These are phyloP conservation scores for Acarospora socialis DNA, from an alignment of 2,329 filamentous ascomycete genomes.

Conservation along the genomic window DNA sequence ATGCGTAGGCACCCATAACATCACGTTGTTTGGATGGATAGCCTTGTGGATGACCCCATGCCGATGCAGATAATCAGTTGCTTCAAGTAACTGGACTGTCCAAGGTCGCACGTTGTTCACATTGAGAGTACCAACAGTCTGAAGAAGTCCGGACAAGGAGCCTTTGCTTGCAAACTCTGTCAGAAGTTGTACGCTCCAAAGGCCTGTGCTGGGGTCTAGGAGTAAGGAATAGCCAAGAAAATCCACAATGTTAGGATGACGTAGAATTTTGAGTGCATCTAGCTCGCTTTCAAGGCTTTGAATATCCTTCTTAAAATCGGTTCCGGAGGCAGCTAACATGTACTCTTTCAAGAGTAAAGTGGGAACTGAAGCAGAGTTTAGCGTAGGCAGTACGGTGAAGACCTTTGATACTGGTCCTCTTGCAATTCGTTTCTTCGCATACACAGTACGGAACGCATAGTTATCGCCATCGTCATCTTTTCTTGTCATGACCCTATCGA, in stretches of 20 bases:
- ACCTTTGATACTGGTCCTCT: constrained; percentile 52
- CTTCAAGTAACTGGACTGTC: constrained; percentile 85
- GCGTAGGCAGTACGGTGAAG: constrained; percentile 58
- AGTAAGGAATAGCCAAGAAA: no score
- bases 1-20: constrained; percentile 55
- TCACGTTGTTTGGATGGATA: constrained; percentile 65
- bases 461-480: constrained; percentile 49
- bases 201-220: no score
- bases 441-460: constrained; percentile 55
- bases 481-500: constrained; percentile 53
- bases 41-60: constrained; percentile 72
- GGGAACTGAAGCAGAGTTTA: constrained; percentile 41
- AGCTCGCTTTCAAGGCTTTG: constrained; percentile 63
- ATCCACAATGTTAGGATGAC: constrained; percentile 58
- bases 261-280: constrained; percentile 58
- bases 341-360: constrained; percentile 62
- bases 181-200: constrained; percentile 67
- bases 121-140: constrained; percentile 32
- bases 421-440: constrained; percentile 52
- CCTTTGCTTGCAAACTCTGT: constrained; percentile 68
- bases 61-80: constrained; percentile 72
- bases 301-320: constrained; percentile 59
- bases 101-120: constrained; percentile 51
- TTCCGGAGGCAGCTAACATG: constrained; percentile 43
- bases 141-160: constrained; percentile 66